Conservation (phyloP, 495 filamentous ascomycete genomes). For the Chaetomium tenue region DNA sequence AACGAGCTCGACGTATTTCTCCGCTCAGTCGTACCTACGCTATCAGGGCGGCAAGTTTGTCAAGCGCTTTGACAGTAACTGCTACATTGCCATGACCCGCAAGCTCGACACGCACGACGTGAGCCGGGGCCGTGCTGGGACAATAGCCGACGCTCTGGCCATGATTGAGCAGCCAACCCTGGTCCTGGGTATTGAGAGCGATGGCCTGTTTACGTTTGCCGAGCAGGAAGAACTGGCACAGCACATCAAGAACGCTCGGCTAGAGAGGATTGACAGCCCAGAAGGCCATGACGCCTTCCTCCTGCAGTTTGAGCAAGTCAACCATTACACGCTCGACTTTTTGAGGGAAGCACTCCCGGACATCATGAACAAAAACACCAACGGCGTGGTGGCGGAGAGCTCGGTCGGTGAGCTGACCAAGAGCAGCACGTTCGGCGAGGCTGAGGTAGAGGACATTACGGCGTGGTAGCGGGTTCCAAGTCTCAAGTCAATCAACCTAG, state of each 20-base stretch:
- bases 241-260: conserved; percentile 70
- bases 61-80: conserved; percentile 94
- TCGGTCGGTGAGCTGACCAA: conserved; percentile 59
- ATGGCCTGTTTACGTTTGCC: conserved; percentile 93
- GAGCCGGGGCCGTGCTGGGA: conserved; percentile 64
- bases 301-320: conserved; percentile 96
- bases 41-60: conserved; percentile 98
- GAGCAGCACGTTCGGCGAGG: conserved; percentile 87
- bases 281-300: conserved; percentile 97
- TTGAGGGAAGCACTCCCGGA: conserved; percentile 78
- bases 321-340: conserved; percentile 80
- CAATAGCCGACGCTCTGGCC: conserved; percentile 69
- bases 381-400: conserved; percentile 45
- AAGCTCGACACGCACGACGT: conserved; percentile 99
- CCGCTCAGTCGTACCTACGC: conserved; percentile 95
- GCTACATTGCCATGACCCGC: conserved; percentile 97
- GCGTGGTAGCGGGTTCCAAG: conserved; percentile 64
- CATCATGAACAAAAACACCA: conserved; percentile 68
- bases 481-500: background rate
- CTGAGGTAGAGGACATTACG: conserved; percentile 95
- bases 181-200: conserved; percentile 88
- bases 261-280: conserved; percentile 84
- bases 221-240: conserved; percentile 90
- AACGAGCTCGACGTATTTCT: conserved; percentile 82
- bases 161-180: conserved; percentile 83